A percentile compares a stretch with the other conserved stretches of the same genome.
These are phyloP conservation scores for Haplographium delicatum DNA, from an alignment of 495 filamentous ascomycete genomes.

Conservation along the genomic window DNA sequence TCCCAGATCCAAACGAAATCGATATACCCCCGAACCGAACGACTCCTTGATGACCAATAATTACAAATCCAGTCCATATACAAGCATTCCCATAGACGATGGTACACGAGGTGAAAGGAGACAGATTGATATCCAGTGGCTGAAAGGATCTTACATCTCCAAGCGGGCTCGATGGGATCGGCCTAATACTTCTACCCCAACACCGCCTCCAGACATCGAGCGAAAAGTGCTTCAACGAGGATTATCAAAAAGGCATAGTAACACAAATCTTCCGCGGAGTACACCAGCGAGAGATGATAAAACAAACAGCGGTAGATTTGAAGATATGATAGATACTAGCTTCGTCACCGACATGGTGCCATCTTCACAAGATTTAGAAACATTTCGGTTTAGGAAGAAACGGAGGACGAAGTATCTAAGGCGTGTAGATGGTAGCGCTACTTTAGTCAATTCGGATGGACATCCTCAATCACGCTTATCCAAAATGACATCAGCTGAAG, in stretches of 20 bases:
- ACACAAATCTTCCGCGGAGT: background rate
- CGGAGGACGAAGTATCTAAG: slow-evolving; percentile 1
- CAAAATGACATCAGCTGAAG: no score
- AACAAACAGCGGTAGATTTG: no score
- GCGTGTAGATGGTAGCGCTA: no score
- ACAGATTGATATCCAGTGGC: slow-evolving; percentile 13
- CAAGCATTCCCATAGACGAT: background rate
- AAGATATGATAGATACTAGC: slow-evolving; percentile 10
- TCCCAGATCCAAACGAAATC: background rate
- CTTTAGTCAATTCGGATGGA: no score
- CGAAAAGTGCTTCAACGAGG: background rate
- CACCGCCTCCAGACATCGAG: slow-evolving; percentile 4
- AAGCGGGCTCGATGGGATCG: slow-evolving; percentile 23
- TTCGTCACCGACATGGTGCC: slow-evolving; percentile 25
- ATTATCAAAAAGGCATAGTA: background rate
- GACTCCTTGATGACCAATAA: slow-evolving; percentile 1
- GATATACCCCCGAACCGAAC: background rate
- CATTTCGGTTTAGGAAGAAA: slow-evolving; percentile 20
- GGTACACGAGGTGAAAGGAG: slow-evolving; percentile 14
- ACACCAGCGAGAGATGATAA: background rate
- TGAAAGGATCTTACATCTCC: slow-evolving; percentile 23
- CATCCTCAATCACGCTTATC: no score
- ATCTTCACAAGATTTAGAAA: slow-evolving; percentile 22
- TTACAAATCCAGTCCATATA: background rate
- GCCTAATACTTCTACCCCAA: slow-evolving; percentile 14